Conservation (phyloP, 768 basidiomycete species). For the Tulasnella sp. region DNA sequence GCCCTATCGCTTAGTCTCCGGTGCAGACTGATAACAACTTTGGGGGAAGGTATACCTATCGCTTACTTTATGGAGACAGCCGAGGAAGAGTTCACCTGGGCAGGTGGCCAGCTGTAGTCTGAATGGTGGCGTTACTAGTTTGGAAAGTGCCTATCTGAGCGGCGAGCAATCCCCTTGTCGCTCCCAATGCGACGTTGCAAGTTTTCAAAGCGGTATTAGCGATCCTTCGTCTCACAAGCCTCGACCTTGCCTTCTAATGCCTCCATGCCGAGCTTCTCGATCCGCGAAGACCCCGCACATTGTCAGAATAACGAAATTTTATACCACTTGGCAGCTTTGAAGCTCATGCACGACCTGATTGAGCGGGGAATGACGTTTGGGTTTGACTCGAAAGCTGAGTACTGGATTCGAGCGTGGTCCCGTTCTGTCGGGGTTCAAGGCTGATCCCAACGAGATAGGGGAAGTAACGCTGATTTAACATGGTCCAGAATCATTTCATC, state of each 20-base stretch:
- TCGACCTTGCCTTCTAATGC: not conserved
- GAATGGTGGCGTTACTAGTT: no score
- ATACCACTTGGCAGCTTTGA: not conserved
- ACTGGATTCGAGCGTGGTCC: not conserved
- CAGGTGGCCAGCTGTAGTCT: no score
- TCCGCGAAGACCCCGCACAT: not conserved
- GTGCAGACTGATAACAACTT: no score
- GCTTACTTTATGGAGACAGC: no score
- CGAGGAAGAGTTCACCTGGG: no score
- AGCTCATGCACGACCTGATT: not conserved
- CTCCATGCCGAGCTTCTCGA: not conserved
- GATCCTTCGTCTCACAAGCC: not conserved
- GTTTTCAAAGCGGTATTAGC: not conserved
- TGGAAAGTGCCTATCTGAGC: no score
- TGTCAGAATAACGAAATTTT: not conserved
- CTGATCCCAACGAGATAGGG: not conserved
- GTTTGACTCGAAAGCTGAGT: not conserved
- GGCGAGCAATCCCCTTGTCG: no score
- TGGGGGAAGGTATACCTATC: no score
- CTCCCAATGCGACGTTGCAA: no score
- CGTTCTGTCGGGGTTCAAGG: not conserved
- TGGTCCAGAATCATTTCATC: not conserved
- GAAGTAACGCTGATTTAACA: not conserved
- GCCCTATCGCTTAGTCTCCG: no score
- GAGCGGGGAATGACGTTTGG: not conserved